Conservation (phyloP, 2,329 filamentous ascomycete species). For the Plenodomus biglobosus region DNA sequence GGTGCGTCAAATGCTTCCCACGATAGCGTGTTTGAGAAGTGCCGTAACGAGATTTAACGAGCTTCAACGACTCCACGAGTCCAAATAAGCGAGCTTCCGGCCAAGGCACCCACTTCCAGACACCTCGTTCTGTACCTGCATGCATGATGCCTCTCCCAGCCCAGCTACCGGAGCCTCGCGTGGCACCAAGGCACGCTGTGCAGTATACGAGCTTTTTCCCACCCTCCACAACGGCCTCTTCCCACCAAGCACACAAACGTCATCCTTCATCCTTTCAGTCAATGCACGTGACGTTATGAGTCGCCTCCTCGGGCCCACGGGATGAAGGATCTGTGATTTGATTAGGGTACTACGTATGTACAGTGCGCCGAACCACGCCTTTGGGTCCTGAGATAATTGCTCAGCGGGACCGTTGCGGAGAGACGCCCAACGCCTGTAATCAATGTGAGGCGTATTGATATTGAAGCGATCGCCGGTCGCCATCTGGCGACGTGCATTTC, state of each 20-base stretch:
- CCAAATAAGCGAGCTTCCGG: constrained; percentile 11
- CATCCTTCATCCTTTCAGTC: too few species aligned
- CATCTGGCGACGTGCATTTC: constrained; percentile 3
- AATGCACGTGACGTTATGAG: background rate
- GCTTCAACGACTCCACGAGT: constrained; percentile 16
- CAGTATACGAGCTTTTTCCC: background rate
- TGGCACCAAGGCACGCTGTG: constrained; percentile 1
- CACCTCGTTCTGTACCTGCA: constrained; percentile 17
- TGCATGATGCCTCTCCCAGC: constrained; percentile 13
- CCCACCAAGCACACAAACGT: background rate
- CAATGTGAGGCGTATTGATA: constrained; percentile 13
- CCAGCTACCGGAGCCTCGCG: constrained; percentile 12
- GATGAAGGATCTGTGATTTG: background rate
- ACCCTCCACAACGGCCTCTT: background rate
- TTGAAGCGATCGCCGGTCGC: constrained; percentile 8
- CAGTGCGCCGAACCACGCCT: constrained; percentile 6
- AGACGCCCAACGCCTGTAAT: constrained; percentile 10
- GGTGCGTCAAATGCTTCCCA: constrained; percentile 15
- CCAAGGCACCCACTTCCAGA: constrained; percentile 21
- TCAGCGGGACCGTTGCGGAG: constrained; percentile 1
- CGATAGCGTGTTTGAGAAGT: constrained; percentile 23
- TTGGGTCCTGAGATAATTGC: constrained; percentile 5
- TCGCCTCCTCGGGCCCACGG: background rate
- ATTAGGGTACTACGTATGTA: background rate
- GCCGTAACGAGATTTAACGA: constrained; percentile 15